Evolutionary conservation across 805 yeast species (phyloP).

Genomic region (Wickerhamomyces hampshirensis): DNA sequence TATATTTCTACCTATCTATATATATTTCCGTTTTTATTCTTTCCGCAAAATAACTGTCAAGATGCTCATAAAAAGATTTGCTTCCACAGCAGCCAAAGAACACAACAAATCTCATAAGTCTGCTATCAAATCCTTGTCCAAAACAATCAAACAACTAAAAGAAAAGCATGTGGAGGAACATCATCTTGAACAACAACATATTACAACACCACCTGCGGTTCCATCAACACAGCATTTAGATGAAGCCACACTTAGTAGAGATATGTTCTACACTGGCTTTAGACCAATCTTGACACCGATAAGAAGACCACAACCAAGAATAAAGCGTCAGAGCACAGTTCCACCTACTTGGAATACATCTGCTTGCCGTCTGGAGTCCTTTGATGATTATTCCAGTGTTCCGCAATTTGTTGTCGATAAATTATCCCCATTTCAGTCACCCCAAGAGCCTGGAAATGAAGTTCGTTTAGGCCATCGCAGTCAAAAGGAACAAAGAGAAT

Average conservation of each 20-base stretch:
- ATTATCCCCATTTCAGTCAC: conserved; percentile 18
- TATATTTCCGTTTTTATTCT: no score
- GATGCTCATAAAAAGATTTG: not conserved
- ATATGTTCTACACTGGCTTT: conserved; percentile 21
- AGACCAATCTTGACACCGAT: conserved; percentile 24
- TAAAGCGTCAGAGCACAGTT: conserved; percentile 15
- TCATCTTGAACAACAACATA: not conserved
- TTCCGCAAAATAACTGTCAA: no score
- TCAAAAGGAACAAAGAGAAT: conserved; percentile 20
- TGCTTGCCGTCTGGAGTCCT: conserved; percentile 19
- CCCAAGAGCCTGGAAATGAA: conserved; percentile 22
- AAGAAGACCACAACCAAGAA: conserved; percentile 16
- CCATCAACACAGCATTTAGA: conserved; percentile 24
- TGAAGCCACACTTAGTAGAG: conserved; percentile 13
- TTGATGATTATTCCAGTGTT: conserved; percentile 22
- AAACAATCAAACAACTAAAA: not conserved
- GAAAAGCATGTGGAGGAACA: not conserved
- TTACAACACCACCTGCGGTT: conserved; percentile 16
- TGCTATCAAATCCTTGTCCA: not conserved
- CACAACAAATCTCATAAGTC: not conserved
- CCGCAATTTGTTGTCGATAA: conserved; percentile 26
- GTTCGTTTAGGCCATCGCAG: conserved; percentile 20
- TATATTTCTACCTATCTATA: no score
- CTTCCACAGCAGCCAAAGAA: not conserved
- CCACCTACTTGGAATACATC: conserved; percentile 24